Percentiles rank a stretch among this genome's conserved stretches.
Evolutionary conservation across 352 stramenopile genomes (phyloP).

Genomic region (Phytopythium oedochilum): DNA sequence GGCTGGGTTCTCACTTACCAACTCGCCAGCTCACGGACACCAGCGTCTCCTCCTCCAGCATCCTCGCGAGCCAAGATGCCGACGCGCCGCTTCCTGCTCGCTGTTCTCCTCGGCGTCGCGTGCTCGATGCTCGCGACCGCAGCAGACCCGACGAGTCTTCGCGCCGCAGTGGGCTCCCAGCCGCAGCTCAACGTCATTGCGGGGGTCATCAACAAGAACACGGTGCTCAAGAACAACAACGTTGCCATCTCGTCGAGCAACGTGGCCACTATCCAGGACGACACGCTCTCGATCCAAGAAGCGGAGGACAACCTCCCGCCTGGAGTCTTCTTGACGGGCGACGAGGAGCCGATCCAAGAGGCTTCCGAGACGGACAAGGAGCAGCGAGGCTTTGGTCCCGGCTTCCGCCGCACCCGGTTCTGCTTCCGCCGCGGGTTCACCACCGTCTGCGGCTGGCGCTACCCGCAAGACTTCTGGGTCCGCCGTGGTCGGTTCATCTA

Average conservation of each 20-base stretch:
- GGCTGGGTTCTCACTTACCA: neutral
- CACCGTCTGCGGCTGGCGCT: slow-evolving; percentile 29
- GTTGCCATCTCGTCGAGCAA: slow-evolving; percentile 2
- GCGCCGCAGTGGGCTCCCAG: slow-evolving; percentile 4
- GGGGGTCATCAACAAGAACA: slow-evolving; percentile 7
- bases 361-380: neutral
- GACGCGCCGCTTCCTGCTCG: neutral
- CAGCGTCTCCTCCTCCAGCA: neutral
- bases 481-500: slow-evolving; percentile 22
- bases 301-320: neutral
- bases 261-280: slow-evolving; percentile 1
- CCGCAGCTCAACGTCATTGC: neutral
- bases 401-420: slow-evolving; percentile 17
- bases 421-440: slow-evolving; percentile 1
- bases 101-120: neutral
- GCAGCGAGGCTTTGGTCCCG: too few species aligned
- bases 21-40: neutral
- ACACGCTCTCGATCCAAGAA: slow-evolving; percentile 1
- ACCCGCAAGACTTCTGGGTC: slow-evolving; percentile 37
- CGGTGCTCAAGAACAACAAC: slow-evolving; percentile 7
- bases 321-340: slow-evolving; percentile 11
- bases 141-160: neutral
- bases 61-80: neutral
- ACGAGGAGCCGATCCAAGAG: slow-evolving; percentile 9
- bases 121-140: neutral